Evolutionary conservation across 306 rosid species (phyloP).

Genomic region (apple (Malus domestica)): DNA sequence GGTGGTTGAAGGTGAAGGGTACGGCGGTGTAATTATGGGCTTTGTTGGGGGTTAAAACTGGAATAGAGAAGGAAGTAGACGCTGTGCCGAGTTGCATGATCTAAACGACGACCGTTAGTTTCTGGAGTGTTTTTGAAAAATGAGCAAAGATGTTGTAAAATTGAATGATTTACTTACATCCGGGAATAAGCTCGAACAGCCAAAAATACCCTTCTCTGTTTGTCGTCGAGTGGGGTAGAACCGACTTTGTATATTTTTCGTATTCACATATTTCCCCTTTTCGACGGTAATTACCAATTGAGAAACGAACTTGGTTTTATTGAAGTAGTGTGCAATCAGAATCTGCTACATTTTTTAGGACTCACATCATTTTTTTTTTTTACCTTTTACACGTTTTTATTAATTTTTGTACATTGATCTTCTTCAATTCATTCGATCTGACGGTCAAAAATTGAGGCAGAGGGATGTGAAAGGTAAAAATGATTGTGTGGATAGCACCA

Average conservation of each 20-base stretch:
- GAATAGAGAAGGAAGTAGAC: constrained; percentile 15
- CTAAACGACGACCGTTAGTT: not conserved
- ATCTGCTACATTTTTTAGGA: too few species aligned
- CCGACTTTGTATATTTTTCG: not conserved
- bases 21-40: constrained; percentile 6
- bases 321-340: too few species aligned
- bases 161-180: not conserved
- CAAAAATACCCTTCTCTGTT: not conserved
- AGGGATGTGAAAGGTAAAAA: fast-evolving
- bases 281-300: too few species aligned
- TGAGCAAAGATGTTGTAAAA: too few species aligned
- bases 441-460: fast-evolving
- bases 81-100: constrained; percentile 1
- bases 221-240: not conserved
- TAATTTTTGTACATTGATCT: too few species aligned
- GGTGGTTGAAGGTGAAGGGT: constrained; percentile 6
- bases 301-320: too few species aligned
- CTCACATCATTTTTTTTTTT: too few species aligned
- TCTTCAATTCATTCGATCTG: too few species aligned
- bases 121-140: not conserved
- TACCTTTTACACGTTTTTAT: too few species aligned
- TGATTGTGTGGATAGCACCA: too few species aligned
- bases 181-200: not conserved
- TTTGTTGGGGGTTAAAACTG: constrained; percentile 10
- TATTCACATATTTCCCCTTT: too few species aligned